Evolutionary conservation across 768 basidiomycete species (phyloP).

Genomic region (Leucogyrophana mollusca): DNA sequence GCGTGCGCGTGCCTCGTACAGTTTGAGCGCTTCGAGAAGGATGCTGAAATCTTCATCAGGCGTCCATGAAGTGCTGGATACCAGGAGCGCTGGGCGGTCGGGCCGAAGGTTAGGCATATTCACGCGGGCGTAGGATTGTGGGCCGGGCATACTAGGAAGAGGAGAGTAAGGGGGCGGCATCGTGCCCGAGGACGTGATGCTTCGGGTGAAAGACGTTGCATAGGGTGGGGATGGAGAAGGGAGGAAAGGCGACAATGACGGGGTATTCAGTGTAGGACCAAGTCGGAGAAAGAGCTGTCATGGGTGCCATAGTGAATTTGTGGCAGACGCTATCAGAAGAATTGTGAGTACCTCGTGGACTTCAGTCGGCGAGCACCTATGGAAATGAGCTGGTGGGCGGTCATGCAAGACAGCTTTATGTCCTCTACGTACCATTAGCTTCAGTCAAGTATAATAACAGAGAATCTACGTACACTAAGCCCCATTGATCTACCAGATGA

Average conservation of each 20-base stretch:
- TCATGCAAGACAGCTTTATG: slow-evolving; percentile 81
- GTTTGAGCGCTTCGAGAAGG: slow-evolving; percentile 68
- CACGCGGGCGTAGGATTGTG: slow-evolving; percentile 11
- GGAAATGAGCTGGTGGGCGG: slow-evolving; percentile 86
- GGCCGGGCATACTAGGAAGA: slow-evolving; percentile 33
- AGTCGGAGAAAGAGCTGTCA: slow-evolving; percentile 52
- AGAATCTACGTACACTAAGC: slow-evolving; percentile 58
- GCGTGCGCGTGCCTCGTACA: slow-evolving; percentile 64
- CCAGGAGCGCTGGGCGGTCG: slow-evolving; percentile 81
- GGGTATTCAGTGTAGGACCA: slow-evolving; percentile 34
- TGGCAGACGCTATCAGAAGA: background rate
- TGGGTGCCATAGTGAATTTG: slow-evolving; percentile 5
- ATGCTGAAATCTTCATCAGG: slow-evolving; percentile 93
- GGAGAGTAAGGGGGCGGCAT: slow-evolving; percentile 16
- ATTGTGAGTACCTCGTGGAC: slow-evolving; percentile 63
- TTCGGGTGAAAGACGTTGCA: slow-evolving; percentile 60
- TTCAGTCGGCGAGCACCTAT: slow-evolving; percentile 64
- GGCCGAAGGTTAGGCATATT: slow-evolving; percentile 50
- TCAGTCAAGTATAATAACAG: background rate
- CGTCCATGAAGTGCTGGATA: slow-evolving; percentile 97
- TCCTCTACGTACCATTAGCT: slow-evolving; percentile 52
- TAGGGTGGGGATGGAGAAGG: slow-evolving; percentile 52
- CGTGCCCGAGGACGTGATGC: slow-evolving; percentile 23
- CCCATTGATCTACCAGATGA: slow-evolving; percentile 68
- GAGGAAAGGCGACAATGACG: slow-evolving; percentile 46